Conservation (phyloP, 495 filamentous ascomycete species). For the Penicillium ucsense region DNA sequence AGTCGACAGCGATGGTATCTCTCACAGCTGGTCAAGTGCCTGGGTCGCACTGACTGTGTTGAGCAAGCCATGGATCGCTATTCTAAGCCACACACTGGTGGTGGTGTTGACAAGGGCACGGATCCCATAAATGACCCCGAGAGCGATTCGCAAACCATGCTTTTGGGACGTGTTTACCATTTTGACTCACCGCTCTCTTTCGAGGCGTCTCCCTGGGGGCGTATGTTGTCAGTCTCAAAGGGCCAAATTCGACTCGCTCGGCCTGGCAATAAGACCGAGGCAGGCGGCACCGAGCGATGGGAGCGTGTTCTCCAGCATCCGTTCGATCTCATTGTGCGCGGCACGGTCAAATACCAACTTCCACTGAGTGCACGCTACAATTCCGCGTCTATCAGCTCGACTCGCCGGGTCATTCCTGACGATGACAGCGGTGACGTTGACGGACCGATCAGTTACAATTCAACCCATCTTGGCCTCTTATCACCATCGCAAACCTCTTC, state of each 20-base stretch:
- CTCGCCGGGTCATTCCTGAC: slow-evolving; percentile 41
- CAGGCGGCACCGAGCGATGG: slow-evolving; percentile 82
- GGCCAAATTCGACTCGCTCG: slow-evolving; percentile 72
- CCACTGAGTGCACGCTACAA: slow-evolving; percentile 65
- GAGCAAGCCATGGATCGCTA: slow-evolving; percentile 7
- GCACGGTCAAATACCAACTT: slow-evolving; percentile 79
- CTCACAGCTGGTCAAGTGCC: slow-evolving; percentile 21
- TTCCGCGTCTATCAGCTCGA: slow-evolving; percentile 43
- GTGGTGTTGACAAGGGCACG: slow-evolving; percentile 55
- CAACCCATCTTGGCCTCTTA: slow-evolving; percentile 15
- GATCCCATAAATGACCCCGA: slow-evolving; percentile 62
- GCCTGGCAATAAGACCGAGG: slow-evolving; percentile 83
- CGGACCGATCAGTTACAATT: slow-evolving; percentile 9
- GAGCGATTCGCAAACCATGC: slow-evolving; percentile 67
- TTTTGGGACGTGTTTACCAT: slow-evolving; percentile 73
- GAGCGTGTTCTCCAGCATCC: slow-evolving; percentile 81
- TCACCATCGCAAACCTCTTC: slow-evolving; percentile 18
- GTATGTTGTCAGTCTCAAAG: slow-evolving; percentile 51
- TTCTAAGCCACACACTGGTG: slow-evolving; percentile 5
- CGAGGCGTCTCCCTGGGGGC: slow-evolving; percentile 75
- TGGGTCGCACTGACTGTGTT: slow-evolving; percentile 15
- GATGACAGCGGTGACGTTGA: slow-evolving; percentile 20
- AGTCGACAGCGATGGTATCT: slow-evolving; percentile 27
- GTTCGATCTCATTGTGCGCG: slow-evolving; percentile 84
- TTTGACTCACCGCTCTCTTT: slow-evolving; percentile 85